Conservation (phyloP, 345 rosid genomes). For the Sisymbrium irio region DNA sequence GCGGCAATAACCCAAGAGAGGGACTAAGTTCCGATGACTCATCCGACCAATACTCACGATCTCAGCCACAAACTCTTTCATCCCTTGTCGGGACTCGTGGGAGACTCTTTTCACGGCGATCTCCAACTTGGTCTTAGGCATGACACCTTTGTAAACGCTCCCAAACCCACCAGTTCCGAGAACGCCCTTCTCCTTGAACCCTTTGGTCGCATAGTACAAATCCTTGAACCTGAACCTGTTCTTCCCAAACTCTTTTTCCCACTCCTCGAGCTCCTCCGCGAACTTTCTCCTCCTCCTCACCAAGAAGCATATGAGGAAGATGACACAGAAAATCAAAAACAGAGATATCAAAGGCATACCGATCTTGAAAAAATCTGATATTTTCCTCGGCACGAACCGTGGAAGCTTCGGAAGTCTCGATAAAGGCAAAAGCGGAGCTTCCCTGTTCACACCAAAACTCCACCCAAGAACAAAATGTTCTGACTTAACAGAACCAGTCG, state of each 20-base stretch:
- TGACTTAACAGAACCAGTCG: conserved; percentile 44
- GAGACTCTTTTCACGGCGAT: conserved; percentile 81
- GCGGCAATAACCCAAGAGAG: conserved; percentile 81
- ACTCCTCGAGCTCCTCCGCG: conserved; percentile 63
- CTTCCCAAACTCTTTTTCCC: conserved; percentile 82
- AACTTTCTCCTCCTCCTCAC: conserved; percentile 51
- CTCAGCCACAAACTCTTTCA: conserved; percentile 83
- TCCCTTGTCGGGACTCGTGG: conserved; percentile 79
- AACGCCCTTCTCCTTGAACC: conserved; percentile 62
- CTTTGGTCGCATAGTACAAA: conserved; percentile 66
- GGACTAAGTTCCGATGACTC: conserved; percentile 86
- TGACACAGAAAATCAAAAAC: conserved; percentile 19
- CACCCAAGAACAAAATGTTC: conserved; percentile 66
- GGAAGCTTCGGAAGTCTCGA: conserved; percentile 68
- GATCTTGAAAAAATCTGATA: conserved; percentile 37
- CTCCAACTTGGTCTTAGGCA: conserved; percentile 45
- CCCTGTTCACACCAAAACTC: conserved; percentile 53
- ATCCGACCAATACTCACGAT: conserved; percentile 86
- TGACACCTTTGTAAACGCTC: conserved; percentile 68
- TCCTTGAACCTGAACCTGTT: conserved; percentile 67
- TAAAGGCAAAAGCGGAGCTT: conserved; percentile 41
- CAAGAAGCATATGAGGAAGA: conserved; percentile 22
- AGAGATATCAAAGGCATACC: conserved; percentile 47
- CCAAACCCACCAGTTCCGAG: conserved; percentile 90
- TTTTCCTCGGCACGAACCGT: conserved; percentile 31